A percentile compares a stretch with the other conserved stretches of the same genome.
Evolutionary conservation across 2,329 filamentous ascomycete species (phyloP).

Genomic region (Pseudomassariella vexata): DNA sequence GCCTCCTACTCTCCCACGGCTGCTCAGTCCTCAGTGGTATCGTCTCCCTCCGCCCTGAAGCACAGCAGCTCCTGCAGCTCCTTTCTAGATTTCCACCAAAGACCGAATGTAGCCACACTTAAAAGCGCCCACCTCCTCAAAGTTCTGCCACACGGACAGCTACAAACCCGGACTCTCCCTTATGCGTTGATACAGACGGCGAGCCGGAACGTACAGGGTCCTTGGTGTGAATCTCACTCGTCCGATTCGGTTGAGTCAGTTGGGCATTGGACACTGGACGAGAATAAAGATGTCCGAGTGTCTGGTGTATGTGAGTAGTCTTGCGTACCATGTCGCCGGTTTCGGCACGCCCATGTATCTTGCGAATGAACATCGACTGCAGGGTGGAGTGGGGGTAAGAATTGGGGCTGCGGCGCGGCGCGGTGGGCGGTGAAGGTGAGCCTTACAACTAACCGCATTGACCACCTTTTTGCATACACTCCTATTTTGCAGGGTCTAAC

Average conservation of each 20-base stretch:
- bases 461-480: too few relatives aligned
- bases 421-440: too few relatives aligned
- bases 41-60: conserved; percentile 26
- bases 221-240: conserved; percentile 30
- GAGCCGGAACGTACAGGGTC: conserved; percentile 27
- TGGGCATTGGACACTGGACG: conserved; percentile 30
- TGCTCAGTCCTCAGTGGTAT: conserved; percentile 33
- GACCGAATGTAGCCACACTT: too few relatives aligned
- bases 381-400: conserved; percentile 1
- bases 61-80: conserved; percentile 27
- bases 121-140: conserved; percentile 25
- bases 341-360: conserved; percentile 4
- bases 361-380: conserved; percentile 2
- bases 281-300: not conserved
- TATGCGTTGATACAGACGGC: conserved; percentile 19
- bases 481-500: too few relatives aligned
- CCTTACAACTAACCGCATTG: too few relatives aligned
- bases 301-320: conserved; percentile 1
- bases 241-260: conserved; percentile 30
- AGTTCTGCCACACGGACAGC: conserved; percentile 29
- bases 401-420: conserved; percentile 1
- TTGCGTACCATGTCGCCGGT: conserved; percentile 2
- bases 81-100: too few relatives aligned
- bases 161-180: conserved; percentile 20
- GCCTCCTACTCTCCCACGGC: conserved; percentile 25